phyloP scores from a whole-genome alignment of 2,329 filamentous ascomycete species.

The Phialophora tarda region DNA sequence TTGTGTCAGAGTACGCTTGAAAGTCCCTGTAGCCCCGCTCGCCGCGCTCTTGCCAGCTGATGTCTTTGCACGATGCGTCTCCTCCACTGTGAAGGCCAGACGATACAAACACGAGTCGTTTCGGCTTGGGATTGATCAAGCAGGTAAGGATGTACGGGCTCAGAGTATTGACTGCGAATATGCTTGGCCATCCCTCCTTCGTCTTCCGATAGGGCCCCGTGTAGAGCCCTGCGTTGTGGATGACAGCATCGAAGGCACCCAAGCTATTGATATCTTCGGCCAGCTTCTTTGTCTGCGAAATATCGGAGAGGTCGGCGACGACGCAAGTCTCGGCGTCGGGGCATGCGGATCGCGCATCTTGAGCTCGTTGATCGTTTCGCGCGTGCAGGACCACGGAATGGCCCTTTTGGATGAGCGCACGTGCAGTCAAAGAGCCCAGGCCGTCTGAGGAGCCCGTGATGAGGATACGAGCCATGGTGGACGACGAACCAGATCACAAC shows the following conservation, averaged over 20 bases:
- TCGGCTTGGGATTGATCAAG: slow-evolving; percentile 55
- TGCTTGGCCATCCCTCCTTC: slow-evolving; percentile 54
- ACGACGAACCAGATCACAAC: not conserved
- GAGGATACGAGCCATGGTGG: slow-evolving; percentile 53
- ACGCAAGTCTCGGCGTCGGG: slow-evolving; percentile 59
- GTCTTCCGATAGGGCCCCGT: slow-evolving; percentile 50
- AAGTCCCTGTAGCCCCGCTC: slow-evolving; percentile 40
- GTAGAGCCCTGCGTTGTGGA: slow-evolving; percentile 64
- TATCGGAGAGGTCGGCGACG: slow-evolving; percentile 59
- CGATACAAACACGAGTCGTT: slow-evolving; percentile 59
- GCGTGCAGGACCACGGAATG: slow-evolving; percentile 64
- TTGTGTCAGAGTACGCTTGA: slow-evolving; percentile 61
- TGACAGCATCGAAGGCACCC: slow-evolving; percentile 60
- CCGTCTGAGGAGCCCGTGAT: slow-evolving; percentile 66
- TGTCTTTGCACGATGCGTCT: slow-evolving; percentile 42
- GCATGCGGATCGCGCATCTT: slow-evolving; percentile 55
- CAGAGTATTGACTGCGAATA: slow-evolving; percentile 63
- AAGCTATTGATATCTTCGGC: slow-evolving; percentile 58
- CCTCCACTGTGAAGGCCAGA: slow-evolving; percentile 59
- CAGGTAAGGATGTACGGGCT: slow-evolving; percentile 64
- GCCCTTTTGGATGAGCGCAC: slow-evolving; percentile 57
- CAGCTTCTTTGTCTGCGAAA: slow-evolving; percentile 58
- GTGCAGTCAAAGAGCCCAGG: slow-evolving; percentile 59
- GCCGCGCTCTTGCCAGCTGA: slow-evolving; percentile 47
- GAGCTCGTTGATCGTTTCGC: slow-evolving; percentile 60